These are phyloP conservation scores for Boletus patriciae DNA, from an alignment of 768 basidiomycete species.

Conservation along the genomic window DNA sequence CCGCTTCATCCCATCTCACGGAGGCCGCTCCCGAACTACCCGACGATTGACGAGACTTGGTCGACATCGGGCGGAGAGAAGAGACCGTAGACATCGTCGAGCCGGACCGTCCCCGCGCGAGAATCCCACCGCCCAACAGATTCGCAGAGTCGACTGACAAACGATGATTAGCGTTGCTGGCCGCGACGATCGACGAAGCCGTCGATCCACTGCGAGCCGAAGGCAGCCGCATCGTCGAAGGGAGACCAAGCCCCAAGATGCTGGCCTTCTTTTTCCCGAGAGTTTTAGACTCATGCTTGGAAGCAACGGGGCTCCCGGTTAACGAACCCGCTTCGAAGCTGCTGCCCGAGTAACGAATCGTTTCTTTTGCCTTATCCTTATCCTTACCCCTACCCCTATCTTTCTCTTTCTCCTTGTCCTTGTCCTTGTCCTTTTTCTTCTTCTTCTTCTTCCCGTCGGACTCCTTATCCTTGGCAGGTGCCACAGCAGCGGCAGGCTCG, in stretches of 20 bases:
- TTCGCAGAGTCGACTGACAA: conserved; percentile 36
- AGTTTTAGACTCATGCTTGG: conserved; percentile 32
- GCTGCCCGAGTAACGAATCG: conserved; percentile 51
- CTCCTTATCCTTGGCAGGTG: conserved; percentile 30
- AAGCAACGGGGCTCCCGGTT: conserved; percentile 36
- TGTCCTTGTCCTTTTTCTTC: conserved; percentile 41
- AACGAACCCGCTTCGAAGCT: conserved; percentile 69
- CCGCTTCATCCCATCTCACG: conserved; percentile 53
- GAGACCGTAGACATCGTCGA: conserved; percentile 43
- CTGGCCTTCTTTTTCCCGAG: conserved; percentile 58
- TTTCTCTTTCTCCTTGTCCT: conserved; percentile 37
- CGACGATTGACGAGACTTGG: conserved; percentile 40
- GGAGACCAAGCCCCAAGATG: conserved; percentile 61
- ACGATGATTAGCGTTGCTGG: conserved; percentile 13
- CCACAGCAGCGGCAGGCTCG: conserved; percentile 25
- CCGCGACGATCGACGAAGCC: conserved; percentile 33
- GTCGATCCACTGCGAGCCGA: conserved; percentile 36
- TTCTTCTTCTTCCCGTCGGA: conserved; percentile 37
- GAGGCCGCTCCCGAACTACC: conserved; percentile 44
- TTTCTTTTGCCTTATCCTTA: conserved; percentile 35
- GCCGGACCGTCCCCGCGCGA: conserved; percentile 36
- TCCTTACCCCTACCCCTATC: conserved; percentile 36
- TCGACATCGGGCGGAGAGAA: conserved; percentile 50
- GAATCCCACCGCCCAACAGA: conserved; percentile 31
- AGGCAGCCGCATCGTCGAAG: conserved; percentile 53